A percentile compares a stretch with the other conserved stretches of the same genome.
Evolutionary conservation across 176 grass and related monocot species (phyloP).

Genomic region (Oryza nivara): DNA sequence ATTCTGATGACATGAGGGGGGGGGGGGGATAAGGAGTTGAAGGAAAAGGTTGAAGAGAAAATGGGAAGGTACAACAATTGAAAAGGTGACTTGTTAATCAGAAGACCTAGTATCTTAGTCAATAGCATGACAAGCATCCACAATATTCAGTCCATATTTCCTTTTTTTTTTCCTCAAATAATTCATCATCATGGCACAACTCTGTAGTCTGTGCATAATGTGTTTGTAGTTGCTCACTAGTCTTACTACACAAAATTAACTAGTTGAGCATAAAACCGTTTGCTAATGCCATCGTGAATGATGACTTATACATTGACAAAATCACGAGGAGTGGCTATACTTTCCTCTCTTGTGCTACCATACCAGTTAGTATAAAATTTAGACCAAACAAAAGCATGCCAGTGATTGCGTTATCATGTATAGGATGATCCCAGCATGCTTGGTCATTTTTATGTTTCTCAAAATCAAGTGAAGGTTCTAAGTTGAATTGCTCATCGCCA

Average conservation of each 20-base stretch:
- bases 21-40: neutral
- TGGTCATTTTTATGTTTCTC: neutral
- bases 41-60: neutral
- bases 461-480: neutral
- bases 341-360: too few species aligned
- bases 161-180: neutral
- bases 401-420: neutral
- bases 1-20: neutral
- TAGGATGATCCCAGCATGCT: neutral
- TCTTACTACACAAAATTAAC: constrained; percentile 4
- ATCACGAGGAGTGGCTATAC: neutral
- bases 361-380: too few species aligned
- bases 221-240: neutral
- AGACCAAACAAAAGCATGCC: neutral
- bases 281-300: neutral
- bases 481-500: neutral
- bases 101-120: neutral
- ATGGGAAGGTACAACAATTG: neutral
- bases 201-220: neutral
- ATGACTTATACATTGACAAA: neutral
- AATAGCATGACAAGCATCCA: neutral
- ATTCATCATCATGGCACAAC: neutral
- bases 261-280: neutral
- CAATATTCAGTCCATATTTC: neutral
- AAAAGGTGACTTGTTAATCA: neutral